Base-by-base conservation (phyloP, 2,329 filamentous ascomycete species). In the Tolypocladium nubicola region DNA sequence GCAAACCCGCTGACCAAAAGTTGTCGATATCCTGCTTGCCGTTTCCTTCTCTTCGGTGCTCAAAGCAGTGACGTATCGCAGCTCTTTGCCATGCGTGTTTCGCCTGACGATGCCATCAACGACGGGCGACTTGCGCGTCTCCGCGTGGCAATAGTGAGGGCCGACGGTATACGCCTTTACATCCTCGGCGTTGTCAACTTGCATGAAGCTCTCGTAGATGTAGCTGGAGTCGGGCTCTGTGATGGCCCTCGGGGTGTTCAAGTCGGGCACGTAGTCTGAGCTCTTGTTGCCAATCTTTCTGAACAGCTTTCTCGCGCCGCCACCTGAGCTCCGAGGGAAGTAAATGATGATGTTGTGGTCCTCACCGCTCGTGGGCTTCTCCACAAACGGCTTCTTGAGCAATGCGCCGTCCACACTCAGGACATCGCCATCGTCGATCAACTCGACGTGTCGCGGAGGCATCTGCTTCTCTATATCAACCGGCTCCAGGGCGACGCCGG, bases 281-380 rank as follows among this genome's bases (percentile, higher is more conserved):
- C 93, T 97, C 75, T 99, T 99, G 79, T 99, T 99, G 66, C 95
- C 95, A 66, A 99, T 89, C 72, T 99, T 99, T 58, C 94, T 83
- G 74, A 99, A 99, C 4, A 99, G 81, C 63, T 93, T 89, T 58
- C 95, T 83, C 33, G 91, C 95, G 59, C 94, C 94, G 53, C 93
- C 92, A 4, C 92, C 91, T 53, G 89, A 83, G 47, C 89, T 88
- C 61, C 86, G 88, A 26, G 93, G 90, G 67, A 95, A 97, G 74
- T 97, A 99, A 57, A 99, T 97, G 73, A 96, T 88, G 65, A 99
- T 96, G 70, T 99, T 99, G 75, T 99, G 94, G 67, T 99, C 93
- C 73, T 99, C 94, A 39, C 94, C 94, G 67, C 90, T 97, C n/a
- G 91, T 92, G 0, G 94, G 94, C 71, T 99, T 99, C 70, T 99